Base-by-base conservation (phyloP, 306 rosid species). In the Geum urbanum region DNA sequence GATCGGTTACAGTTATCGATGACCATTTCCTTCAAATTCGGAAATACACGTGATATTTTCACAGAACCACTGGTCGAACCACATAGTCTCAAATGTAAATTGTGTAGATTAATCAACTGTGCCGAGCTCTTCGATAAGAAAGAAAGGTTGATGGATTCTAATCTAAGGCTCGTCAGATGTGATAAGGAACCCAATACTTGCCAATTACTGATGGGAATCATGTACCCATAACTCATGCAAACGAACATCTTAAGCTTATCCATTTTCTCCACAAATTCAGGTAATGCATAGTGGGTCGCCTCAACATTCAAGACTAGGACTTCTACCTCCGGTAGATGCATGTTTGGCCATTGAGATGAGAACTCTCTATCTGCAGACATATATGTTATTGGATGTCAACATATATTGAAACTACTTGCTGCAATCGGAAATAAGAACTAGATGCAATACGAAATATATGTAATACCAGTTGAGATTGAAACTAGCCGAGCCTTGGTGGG, bases 381-480 rank as follows among this genome's bases (percentile, higher is more conserved):
- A 18, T 3, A 79, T 57, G 20, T 62, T 57, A 69, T 63, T 62
- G 7, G 41, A 50, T 79, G 66, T 45, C 32, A 53, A 41, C 0
- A 1, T 5, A 5, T 3, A 41, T 41, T 5, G 0, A 5, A 27
- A 27, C 32, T 27, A 27, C 1, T 27, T 1, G 2, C 32, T 27
- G 32, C 32, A 27, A 27, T 27, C 2, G 32, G 32, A 1, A 27
- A 27, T n/a, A 27, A 27, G 32, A 27, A 2, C 32, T 27, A 27
- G 2, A 2, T 27, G 32, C 2, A 27, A 2, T 1, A 27, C 32
- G 2, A 27, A 27, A 2, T 27, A 27, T 27, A 2, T 27, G 2
- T 27, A 27, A 5, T 41, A 87, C 95, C 91, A 2, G 90, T 84
- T 73, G 91, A 73, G 80, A 90, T 83, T 7, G 91, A 88, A 13